Conservation (phyloP, 2,329 filamentous ascomycete genomes). For the Magnaporthiopsis rhizophila region DNA sequence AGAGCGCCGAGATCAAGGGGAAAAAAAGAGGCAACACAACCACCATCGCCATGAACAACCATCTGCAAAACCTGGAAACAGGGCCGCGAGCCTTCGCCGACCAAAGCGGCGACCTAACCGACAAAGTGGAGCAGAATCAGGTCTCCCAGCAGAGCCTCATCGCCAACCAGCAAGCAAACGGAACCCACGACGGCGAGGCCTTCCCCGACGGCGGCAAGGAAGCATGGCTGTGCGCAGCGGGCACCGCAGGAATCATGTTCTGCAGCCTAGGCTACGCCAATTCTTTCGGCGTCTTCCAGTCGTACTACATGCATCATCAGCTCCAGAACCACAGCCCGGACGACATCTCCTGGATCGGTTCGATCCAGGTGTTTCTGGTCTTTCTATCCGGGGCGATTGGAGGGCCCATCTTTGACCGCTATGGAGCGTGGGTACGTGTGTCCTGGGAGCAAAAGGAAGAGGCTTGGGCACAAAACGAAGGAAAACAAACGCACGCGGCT, state of each 20-base stretch:
- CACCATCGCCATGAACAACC: no score
- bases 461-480: neutral
- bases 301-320: constrained; percentile 35
- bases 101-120: neutral
- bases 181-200: constrained; percentile 17
- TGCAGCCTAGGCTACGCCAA: constrained; percentile 39
- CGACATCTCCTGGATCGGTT: constrained; percentile 46
- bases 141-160: constrained; percentile 2
- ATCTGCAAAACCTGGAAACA: no score
- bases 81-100: no score
- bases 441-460: no score
- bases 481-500: neutral
- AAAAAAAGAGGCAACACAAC: no score
- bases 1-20: no score
- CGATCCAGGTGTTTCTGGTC: constrained; percentile 45
- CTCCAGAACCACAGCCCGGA: constrained; percentile 31
- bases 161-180: neutral
- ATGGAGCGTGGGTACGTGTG: constrained; percentile 28
- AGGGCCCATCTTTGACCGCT: constrained; percentile 40
- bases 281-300: constrained; percentile 47
- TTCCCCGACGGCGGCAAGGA: constrained; percentile 38
- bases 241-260: constrained; percentile 18
- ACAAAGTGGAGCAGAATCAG: neutral
- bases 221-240: constrained; percentile 33
- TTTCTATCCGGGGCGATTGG: constrained; percentile 47